Percentiles rank a stretch among this genome's conserved stretches.
Conservation (phyloP, 1,139 yeast species). For the Debaryomycetaceae sp. region DNA sequence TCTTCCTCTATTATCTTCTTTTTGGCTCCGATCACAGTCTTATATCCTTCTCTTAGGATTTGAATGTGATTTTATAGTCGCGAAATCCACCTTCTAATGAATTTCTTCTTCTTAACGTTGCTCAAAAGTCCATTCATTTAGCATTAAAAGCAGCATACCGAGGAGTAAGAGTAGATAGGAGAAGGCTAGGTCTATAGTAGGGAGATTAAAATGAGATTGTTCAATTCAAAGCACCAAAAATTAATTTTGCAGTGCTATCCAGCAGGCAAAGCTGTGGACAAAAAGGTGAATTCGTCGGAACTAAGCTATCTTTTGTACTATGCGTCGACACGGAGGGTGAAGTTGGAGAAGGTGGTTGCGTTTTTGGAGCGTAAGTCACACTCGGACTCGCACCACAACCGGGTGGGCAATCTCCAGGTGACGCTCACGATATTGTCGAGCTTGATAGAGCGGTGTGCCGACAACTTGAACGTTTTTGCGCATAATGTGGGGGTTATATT, state of each 20-base stretch:
- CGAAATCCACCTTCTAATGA: not conserved
- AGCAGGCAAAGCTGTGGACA: conserved; percentile 78
- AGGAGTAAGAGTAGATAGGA: not conserved
- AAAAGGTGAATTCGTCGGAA: conserved; percentile 90
- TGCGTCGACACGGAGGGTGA: conserved; percentile 87
- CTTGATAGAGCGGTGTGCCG: conserved; percentile 72
- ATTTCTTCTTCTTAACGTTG: not conserved
- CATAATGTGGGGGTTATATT: conserved; percentile 53
- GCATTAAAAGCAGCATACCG: not conserved
- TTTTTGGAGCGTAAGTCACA: conserved; percentile 65
- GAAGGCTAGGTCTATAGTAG: not conserved
- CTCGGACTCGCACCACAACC: conserved; percentile 57
- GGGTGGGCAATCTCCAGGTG: conserved; percentile 80
- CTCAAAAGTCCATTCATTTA: not conserved
- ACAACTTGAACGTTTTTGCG: conserved; percentile 82
- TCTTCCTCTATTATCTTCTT: not conserved
- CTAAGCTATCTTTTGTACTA: conserved; percentile 83
- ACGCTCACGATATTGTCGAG: conserved; percentile 69
- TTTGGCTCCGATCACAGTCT: not conserved
- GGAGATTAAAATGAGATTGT: conserved; percentile 22
- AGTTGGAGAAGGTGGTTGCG: conserved; percentile 78
- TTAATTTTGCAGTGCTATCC: conserved; percentile 91
- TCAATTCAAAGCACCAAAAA: conserved; percentile 82
- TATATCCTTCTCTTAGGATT: not conserved
- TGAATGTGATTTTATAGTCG: not conserved